Base-by-base conservation (phyloP, 441 rosid species). In the Erodium texanum region DNA sequence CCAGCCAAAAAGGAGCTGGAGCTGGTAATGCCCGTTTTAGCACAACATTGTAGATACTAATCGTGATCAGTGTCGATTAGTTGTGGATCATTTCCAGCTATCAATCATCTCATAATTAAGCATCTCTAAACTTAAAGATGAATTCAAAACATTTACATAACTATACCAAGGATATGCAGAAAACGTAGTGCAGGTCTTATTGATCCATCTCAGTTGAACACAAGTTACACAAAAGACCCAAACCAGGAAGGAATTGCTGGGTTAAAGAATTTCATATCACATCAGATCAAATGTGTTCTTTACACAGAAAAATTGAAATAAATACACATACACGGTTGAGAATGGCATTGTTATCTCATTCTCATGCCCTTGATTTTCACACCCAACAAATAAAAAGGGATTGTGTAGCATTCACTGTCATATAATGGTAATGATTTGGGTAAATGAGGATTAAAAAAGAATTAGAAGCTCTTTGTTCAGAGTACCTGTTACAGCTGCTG, bases 321-420 rank as follows among this genome's bases (percentile, higher is more conserved):
- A 72, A 74, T 76, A 78, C 80, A 75, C 16, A 36, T 45, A 24
- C 56, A 79, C 82, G 74, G 38, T 76, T 54, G 80, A 80, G 77
- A 81, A 69, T 54, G 73, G 58, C 68, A 69, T 77, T 72, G 54
- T 64, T 56, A 68, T 72, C 86, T 78, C 84, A 61, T 75, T 79
- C 80, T 81, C 74, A 59, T 70, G 38, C 74, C 67, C 74, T 70
- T 68, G 59, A 71, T 62, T 70, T 58, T 67, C 74, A 69, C 41
- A 69, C 70, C 62, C 27, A 54, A 54, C 16, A 34, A 34, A 10
- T 7, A 36, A 32, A 41, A 76, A 45, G 68, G 41, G 77, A 68
- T 66, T 20, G 34, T 68, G 69, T 32, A 43, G 66, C 81, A 71
- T 67, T 71, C 75, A 36, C 29, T 73, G 72, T 73, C 65, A 82